These are phyloP conservation scores for Barnettozyma siamensis DNA, from an alignment of 805 yeast genomes.

Conservation along the genomic window DNA sequence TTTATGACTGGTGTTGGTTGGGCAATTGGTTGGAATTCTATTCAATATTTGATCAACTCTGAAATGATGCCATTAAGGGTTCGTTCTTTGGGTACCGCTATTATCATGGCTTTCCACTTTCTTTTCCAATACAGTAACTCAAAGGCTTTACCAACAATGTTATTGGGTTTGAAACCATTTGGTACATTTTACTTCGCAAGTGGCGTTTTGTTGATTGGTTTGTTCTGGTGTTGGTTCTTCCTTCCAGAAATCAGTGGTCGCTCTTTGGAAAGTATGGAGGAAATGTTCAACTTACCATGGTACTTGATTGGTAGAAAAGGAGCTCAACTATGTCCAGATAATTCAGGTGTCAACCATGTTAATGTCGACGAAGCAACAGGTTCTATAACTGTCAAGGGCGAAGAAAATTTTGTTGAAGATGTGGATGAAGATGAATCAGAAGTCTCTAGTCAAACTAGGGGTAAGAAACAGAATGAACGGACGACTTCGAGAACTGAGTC, in stretches of 20 bases:
- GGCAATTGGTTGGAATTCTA: conserved; percentile 54
- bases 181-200: conserved; percentile 51
- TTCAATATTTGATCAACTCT: conserved; percentile 49
- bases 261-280: conserved; percentile 35
- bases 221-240: conserved; percentile 34
- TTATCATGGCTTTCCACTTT: conserved; percentile 51
- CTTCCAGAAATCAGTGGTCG: conserved; percentile 35
- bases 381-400: conserved; percentile 12
- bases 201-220: conserved; percentile 36
- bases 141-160: conserved; percentile 48
- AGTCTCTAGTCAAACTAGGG: too few species aligned
- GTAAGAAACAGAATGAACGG: too few species aligned
- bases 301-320: conserved; percentile 52
- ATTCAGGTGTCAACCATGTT: conserved; percentile 32
- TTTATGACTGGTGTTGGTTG: conserved; percentile 49
- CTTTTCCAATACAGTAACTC: conserved; percentile 54
- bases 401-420: conserved; percentile 12
- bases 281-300: conserved; percentile 44
- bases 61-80: conserved; percentile 49
- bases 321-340: conserved; percentile 46
- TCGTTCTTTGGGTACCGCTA: conserved; percentile 43
- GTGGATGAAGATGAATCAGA: too few species aligned
- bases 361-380: conserved; percentile 12
- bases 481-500: too few species aligned
- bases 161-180: conserved; percentile 37